phyloP scores from a whole-genome alignment of 108 stramenopile genomes.

The Pseudonitzschia delicatissima region DNA sequence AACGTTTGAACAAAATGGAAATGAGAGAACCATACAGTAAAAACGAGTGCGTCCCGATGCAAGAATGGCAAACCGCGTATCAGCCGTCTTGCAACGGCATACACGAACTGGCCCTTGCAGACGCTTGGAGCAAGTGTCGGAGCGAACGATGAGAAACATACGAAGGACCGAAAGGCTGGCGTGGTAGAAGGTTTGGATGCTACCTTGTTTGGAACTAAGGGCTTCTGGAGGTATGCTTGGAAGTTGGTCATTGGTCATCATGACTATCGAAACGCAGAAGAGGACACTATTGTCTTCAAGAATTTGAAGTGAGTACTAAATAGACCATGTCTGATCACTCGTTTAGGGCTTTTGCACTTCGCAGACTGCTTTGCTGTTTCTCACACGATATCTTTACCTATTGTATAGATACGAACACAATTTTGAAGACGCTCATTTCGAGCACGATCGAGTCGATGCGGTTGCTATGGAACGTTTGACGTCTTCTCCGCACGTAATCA shows the following conservation, averaged over 20 bases:
- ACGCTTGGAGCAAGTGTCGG: constrained; percentile 25
- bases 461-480: constrained; percentile 78
- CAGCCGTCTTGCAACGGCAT: constrained; percentile 68
- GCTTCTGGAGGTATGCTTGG: constrained; percentile 78
- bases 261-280: constrained; percentile 6
- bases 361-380: neutral
- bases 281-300: constrained; percentile 54
- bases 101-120: constrained; percentile 46
- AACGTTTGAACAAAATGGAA: constrained; percentile 50
- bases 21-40: constrained; percentile 39
- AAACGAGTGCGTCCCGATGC: constrained; percentile 76
- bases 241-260: constrained; percentile 36
- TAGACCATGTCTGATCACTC: neutral
- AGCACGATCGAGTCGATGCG: constrained; percentile 77
- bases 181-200: constrained; percentile 24
- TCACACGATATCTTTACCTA: constrained; percentile 1
- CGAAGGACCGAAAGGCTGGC: constrained; percentile 5
- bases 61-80: constrained; percentile 74
- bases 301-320: constrained; percentile 53
- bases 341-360: neutral
- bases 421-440: constrained; percentile 80
- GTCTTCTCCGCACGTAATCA: constrained; percentile 68
- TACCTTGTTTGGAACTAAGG: constrained; percentile 58
- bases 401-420: constrained; percentile 53
- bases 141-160: neutral